These are phyloP conservation scores for Apiospora kogelbergensis DNA, from an alignment of 2,329 filamentous ascomycete genomes.

Conservation along the genomic window DNA sequence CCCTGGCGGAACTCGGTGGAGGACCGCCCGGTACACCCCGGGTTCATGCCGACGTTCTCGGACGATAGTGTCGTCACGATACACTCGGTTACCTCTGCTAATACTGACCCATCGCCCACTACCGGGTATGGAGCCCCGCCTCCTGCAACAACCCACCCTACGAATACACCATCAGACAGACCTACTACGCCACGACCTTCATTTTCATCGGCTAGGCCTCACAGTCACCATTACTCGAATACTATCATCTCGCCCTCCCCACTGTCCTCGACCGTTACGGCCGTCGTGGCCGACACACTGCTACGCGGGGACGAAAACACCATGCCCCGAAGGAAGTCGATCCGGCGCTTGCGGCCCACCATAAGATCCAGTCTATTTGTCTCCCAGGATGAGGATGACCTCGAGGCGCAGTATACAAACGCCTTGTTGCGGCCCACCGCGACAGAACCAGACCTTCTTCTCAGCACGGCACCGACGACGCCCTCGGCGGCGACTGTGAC, in stretches of 20 bases:
- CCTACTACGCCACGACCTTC: conserved; percentile 29
- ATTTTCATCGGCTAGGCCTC: conserved; percentile 32
- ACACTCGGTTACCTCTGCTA: conserved; percentile 27
- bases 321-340: conserved; percentile 41
- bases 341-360: conserved; percentile 47
- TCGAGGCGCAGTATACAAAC: conserved; percentile 20
- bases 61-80: conserved; percentile 32
- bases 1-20: conserved; percentile 42
- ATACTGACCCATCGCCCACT: conserved; percentile 27
- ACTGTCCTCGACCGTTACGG: conserved; percentile 58
- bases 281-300: conserved; percentile 57
- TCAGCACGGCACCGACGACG: background rate
- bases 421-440: conserved; percentile 22
- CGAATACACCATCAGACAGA: conserved; percentile 26
- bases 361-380: conserved; percentile 57
- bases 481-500: conserved; percentile 18
- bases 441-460: conserved; percentile 14
- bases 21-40: conserved; percentile 30
- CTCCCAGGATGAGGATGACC: conserved; percentile 41
- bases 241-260: conserved; percentile 60
- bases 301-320: conserved; percentile 45
- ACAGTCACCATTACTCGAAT: conserved; percentile 41
- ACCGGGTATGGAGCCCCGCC: conserved; percentile 19
- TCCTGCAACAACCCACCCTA: conserved; percentile 20
- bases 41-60: conserved; percentile 32